These are phyloP conservation scores for Xylaria curta DNA, from an alignment of 495 filamentous ascomycete species.

Conservation along the genomic window DNA sequence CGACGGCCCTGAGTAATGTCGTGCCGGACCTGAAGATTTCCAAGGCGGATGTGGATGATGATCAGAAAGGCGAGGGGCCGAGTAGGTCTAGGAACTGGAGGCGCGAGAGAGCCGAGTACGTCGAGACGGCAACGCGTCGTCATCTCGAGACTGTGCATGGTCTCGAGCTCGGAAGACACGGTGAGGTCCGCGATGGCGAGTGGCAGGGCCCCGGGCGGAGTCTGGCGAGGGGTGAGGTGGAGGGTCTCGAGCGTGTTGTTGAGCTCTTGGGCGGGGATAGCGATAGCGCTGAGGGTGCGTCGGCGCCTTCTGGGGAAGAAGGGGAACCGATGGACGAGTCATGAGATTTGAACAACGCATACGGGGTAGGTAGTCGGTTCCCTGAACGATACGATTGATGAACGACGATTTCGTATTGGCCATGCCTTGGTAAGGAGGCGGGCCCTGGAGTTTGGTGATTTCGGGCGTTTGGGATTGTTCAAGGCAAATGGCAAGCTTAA, in stretches of 20 bases:
- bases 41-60: slow-evolving; percentile 36
- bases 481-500: neutral
- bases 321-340: slow-evolving; percentile 41
- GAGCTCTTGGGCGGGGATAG: slow-evolving; percentile 44
- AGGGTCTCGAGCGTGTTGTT: slow-evolving; percentile 57
- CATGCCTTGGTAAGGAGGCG: neutral
- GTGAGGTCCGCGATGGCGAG: slow-evolving; percentile 65
- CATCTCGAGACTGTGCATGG: slow-evolving; percentile 63
- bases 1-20: slow-evolving; percentile 67
- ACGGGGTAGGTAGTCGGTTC: neutral
- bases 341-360: slow-evolving; percentile 18
- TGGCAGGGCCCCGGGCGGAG: slow-evolving; percentile 54
- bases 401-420: neutral
- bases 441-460: slow-evolving; percentile 19
- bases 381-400: slow-evolving; percentile 13
- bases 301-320: slow-evolving; percentile 25
- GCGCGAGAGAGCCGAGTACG: slow-evolving; percentile 73
- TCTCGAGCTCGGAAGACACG: slow-evolving; percentile 60
- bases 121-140: slow-evolving; percentile 69
- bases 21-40: slow-evolving; percentile 57
- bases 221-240: slow-evolving; percentile 56
- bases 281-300: neutral
- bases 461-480: neutral
- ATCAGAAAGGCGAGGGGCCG: slow-evolving; percentile 31
- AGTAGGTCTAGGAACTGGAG: slow-evolving; percentile 43